Base-by-base conservation (phyloP, 2,329 filamentous ascomycete genomes). In the Mycocentrospora acerina region DNA sequence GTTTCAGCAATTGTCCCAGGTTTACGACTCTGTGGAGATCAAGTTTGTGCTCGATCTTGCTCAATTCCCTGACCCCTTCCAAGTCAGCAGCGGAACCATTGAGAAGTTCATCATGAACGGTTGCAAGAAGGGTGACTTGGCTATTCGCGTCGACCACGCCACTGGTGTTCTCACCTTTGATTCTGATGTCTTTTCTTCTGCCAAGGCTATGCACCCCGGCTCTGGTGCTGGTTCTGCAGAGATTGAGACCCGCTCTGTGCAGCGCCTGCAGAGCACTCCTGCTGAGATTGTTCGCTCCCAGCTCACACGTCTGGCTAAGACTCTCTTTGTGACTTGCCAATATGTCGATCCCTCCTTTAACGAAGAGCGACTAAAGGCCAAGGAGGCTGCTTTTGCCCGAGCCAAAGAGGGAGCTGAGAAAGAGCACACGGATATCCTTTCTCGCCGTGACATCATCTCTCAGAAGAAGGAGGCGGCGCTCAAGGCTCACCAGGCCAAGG, bases 21-120 rank as follows among this genome's bases (percentile, higher is more conserved):
- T 98, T 37, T 98, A 98, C 73, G 94, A 97, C 71, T 95, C 93
- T 30, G 91, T 98, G 40, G 90, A 97, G 68, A 80, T 98, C 46
- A 81, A 82, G 59, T 97, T 97, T 59, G 91, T 98, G 31, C 86
- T 95, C 68, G 85, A 88, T 61, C 85, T 98, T 37, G 93, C 93
- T 48, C 81, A 93, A 64, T 98, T 98, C 79, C 93, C 93, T 8
- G 90, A 95, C 67, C 89, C 93, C 28, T 97, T 94, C 80, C 86
- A 96, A 72, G 90, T 97, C 54, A 86, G 81, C 49, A 84, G 87
- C 37, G 83, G 85, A 53, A 95, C 88, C 46, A 94, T 98, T 54
- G 93, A 98, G 78, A 98, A 97, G 76, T 98, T 98, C 78, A 97
- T 98, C 78, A 98, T 98, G 93, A 98, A 98, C 71, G 93, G 93